Base-by-base conservation (phyloP, 2,329 filamentous ascomycete genomes). In the Parafenestella ontariensis region DNA sequence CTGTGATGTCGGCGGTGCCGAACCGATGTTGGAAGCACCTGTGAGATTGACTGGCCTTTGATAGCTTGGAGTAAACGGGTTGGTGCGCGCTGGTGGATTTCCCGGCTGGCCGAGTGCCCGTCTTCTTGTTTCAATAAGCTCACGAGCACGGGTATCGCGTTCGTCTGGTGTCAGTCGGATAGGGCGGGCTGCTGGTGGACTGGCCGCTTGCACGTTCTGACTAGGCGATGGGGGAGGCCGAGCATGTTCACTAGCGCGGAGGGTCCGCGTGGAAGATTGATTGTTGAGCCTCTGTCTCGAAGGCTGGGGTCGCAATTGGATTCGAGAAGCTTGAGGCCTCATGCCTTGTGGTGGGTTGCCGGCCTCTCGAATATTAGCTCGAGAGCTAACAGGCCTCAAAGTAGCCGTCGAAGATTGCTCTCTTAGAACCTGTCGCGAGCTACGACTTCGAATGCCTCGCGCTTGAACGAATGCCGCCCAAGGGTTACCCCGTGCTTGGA, bases 361-460 rank as follows among this genome's bases (percentile, higher is more conserved):
- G 17, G 40, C 49, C 42, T 78, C 75, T 42, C 70, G 68, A 3
- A 77, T 59, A 31, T 72, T 75, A 2, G 66, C 69, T 21, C 72
- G 69, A 46, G 74, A 76, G 42, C 56, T 69, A 5, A 63, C 61
- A 23, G 74, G 62, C 36, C 74, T 65, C 18, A 77, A 55, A 7
- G 74, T 77, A 18, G 73, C 75, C 9, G 68, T 74, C 8, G 76
- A 77, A 13, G 74, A 71, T 57, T 77, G 74, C 17, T 77, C 75
- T 47, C 74, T 68, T 9, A 77, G 63, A 20, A 68, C 64, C 23
- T 73, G 68, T 26, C 71, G 72, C 7, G 75, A 74, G 24, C 62
- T 74, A 59, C 33, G 69, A 56, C 54, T 71, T 46, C 39, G 54
- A 23, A 61, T 49, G 23, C 64, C 62, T 18, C 69, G 65, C 13